phyloP scores from a whole-genome alignment of 805 yeast genomes.

The Schizosaccharomyces cryophilus region DNA sequence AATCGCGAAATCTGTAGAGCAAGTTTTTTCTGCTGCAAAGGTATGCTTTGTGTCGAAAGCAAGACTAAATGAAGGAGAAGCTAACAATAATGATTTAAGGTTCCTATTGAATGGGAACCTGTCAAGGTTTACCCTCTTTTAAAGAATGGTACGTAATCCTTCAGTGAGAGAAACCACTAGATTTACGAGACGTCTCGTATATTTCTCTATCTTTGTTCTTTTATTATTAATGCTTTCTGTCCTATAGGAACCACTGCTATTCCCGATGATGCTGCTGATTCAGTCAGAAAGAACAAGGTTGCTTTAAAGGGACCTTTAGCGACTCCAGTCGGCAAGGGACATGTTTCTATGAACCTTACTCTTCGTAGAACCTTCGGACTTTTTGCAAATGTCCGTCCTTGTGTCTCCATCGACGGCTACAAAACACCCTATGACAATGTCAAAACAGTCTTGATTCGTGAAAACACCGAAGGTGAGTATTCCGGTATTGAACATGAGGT shows the following conservation, averaged over 20 bases:
- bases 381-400: conserved; percentile 81
- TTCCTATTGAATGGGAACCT: conserved; percentile 84
- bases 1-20: conserved; percentile 77
- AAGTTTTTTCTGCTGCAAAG: conserved; percentile 53
- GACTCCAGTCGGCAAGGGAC: conserved; percentile 63
- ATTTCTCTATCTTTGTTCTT: neutral
- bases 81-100: conserved; percentile 16
- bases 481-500: conserved; percentile 94
- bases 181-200: neutral
- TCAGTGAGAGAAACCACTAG: neutral
- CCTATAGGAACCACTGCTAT: conserved; percentile 61
- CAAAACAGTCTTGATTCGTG: conserved; percentile 87
- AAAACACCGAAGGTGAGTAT: conserved; percentile 98
- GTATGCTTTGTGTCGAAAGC: neutral
- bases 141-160: conserved; percentile 30
- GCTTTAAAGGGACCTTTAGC: conserved; percentile 90
- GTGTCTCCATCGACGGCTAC: conserved; percentile 85
- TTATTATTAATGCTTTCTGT: neutral
- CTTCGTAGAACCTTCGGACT: conserved; percentile 89
- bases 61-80: neutral
- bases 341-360: conserved; percentile 80
- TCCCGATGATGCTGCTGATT: conserved; percentile 65
- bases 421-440: conserved; percentile 69
- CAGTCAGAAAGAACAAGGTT: conserved; percentile 84
- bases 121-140: conserved; percentile 24